These are phyloP conservation scores for Kluyveromyces aestuarii DNA, from an alignment of 805 yeast genomes.

Conservation along the genomic window DNA sequence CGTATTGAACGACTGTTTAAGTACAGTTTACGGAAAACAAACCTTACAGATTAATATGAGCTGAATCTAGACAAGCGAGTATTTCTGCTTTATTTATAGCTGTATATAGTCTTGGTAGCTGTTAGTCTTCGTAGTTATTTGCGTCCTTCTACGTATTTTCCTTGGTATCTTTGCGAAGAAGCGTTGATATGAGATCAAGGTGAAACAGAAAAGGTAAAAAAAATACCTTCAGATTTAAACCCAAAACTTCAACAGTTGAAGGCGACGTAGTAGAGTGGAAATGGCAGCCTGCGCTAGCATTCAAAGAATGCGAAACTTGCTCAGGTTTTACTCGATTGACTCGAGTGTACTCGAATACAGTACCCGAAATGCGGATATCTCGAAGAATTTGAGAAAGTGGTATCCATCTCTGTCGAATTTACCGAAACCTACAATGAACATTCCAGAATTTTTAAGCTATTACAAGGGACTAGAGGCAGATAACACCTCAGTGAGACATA, in stretches of 20 bases:
- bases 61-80: not conserved
- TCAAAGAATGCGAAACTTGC: not conserved
- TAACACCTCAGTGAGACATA: constrained; percentile 1
- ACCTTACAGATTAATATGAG: constrained; percentile 1
- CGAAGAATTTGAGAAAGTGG: constrained; percentile 7
- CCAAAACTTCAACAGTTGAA: too few species aligned
- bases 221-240: too few species aligned
- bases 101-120: not conserved
- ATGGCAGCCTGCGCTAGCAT: too few species aligned
- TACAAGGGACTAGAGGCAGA: constrained; percentile 5
- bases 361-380: constrained; percentile 13
- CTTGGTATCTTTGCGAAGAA: not conserved
- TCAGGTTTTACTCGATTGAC: constrained; percentile 5
- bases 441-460: constrained; percentile 8
- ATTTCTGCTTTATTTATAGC: not conserved
- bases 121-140: not conserved
- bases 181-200: not conserved
- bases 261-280: too few species aligned
- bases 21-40: constrained; percentile 11
- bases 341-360: constrained; percentile 16
- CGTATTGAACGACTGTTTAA: constrained; percentile 26
- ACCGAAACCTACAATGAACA: constrained; percentile 5
- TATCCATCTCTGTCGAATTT: constrained; percentile 22
- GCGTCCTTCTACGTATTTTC: not conserved
- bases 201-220: not conserved